Base-by-base conservation (phyloP, 768 basidiomycete genomes). In the Multifurca ochricompacta region DNA sequence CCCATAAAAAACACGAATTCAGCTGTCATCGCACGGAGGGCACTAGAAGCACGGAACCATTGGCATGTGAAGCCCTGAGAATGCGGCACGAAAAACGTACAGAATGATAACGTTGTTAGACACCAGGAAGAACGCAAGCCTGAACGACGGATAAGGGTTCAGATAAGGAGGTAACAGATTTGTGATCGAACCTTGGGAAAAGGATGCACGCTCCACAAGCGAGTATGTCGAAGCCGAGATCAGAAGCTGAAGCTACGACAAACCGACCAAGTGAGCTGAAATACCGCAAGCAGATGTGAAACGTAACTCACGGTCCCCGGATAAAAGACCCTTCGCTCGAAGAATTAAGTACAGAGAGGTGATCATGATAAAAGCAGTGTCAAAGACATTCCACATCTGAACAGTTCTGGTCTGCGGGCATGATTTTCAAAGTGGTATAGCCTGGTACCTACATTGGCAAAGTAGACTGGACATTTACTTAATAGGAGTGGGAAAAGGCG, bases 371-470 rank as follows among this genome's bases (percentile, higher is more conserved):
- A 90, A 90, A 0, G 78, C 75, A 21, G 86, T 82, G 68, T 90
- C 92, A 61, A 94, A 91, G 5, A 81, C 84, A 64, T 92, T 94
- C 92, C 92, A 95, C 59, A 93, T 81, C 88, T 93, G 10, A 61
- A 41, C 4, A 4, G 19, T 7, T 47, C 27, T 31, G 25, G 28
- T 44, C 7, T 13, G 18, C 25, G 14, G 18, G 13, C 18, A 3
- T 11, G 27, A 28, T 21, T 46, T 13, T 18, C 11, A 30, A 39
- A 14, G 14, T 18, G 13, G 35, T 9, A 41, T n/a, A 11, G 6
- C 2, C 3, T 6, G n/a, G 46, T 18, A 39, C 56, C 64, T 65
- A 88, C 89, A 64, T 90, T 91, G 19, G 90, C 87, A 39, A 90
- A 80, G 66, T 93, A 93, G 49, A 93, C 90, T 78, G 60, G 21